A percentile compares a stretch with the other conserved stretches of the same genome.
These are phyloP conservation scores for Fraxinus angustifolia DNA, from an alignment of 305 asterid genomes.

Conservation along the genomic window DNA sequence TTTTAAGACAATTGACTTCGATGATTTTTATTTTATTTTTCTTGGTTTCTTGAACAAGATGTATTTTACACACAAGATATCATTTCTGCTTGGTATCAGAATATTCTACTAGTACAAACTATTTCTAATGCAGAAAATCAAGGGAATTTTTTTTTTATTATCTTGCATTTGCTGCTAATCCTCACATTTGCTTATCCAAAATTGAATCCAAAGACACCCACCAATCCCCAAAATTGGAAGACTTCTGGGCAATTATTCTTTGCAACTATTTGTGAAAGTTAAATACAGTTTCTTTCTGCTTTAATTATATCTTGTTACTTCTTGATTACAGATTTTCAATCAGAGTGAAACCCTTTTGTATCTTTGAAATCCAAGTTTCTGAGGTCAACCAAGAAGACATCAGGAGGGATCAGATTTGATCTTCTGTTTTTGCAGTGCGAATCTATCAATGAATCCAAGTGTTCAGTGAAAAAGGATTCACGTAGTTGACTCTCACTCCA, in stretches of 20 bases:
- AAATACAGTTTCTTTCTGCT: not conserved
- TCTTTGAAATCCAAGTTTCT: not conserved
- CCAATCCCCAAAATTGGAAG: not conserved
- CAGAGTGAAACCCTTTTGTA: not conserved
- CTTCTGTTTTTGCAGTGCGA: not conserved
- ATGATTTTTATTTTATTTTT: not conserved
- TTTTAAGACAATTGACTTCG: not conserved
- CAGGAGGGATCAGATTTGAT: not conserved
- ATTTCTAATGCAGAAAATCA: conserved; percentile 1
- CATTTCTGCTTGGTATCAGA: conserved; percentile 13
- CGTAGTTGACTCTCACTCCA: not conserved
- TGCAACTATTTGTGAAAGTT: not conserved
- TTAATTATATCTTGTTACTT: not conserved
- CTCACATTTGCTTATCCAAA: not conserved
- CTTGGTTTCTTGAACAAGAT: not conserved
- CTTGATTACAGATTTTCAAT: not conserved
- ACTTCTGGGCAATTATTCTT: not conserved
- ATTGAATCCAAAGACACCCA: not conserved
- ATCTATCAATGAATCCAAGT: not conserved
- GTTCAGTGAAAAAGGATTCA: not conserved
- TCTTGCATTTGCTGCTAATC: not conserved
- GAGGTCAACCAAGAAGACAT: not conserved
- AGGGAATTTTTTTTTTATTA: not conserved
- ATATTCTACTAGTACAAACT: conserved; percentile 40
- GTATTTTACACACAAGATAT: not conserved